Evolutionary conservation across 768 basidiomycete genomes (phyloP), one percentile per base, ranked within the genome.

Genomic region (Mrakia frigida): DNA sequence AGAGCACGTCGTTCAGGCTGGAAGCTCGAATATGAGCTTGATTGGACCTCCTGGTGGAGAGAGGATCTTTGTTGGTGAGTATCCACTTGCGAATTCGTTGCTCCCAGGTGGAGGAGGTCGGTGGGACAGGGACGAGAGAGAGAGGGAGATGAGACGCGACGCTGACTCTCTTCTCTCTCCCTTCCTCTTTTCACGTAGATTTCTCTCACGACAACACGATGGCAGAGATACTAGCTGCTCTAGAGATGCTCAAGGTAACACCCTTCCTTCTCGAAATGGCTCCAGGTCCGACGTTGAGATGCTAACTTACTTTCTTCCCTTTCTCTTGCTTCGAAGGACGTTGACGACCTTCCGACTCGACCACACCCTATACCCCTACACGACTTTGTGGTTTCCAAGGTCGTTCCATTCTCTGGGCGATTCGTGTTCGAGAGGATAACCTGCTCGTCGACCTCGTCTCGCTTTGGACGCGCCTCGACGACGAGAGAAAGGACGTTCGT

Each of bases 391-490:
- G 73, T 74, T 9, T 74, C 73, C 7, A 46, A 21, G 6, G 25
- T 74, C 4, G 73, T 74, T 11, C 73, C 73, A 16, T 74, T 74
- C 73, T 63, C 61, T 2, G 73, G 61, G 35, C 61, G 73, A 1
- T 65, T 74, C 60, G 43, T 67, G 25, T 74, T 74, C 31, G 73
- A 74, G 39, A 43, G 73, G 14, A n/a, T 74, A 5, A 31, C 61
- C 2, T 74, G 73, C 73, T 31, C 43, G 2, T n/a, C 69, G 14
- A 18, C 46, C 16, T 50, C 46, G 46, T 21, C 69, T 43, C 13
- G 46, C 14, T 25, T 28, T 5, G 43, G 41, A 50, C 16, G 31
- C n/a, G 69, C n/a, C 56, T 18, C 13, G 37, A 41, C 39, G 46
- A 25, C 10, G 11, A 9, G 46, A 21, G 6, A 10, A 18, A 59